phyloP scores from a whole-genome alignment of 176 grass and related monocot genomes.

The Bonia amplexicaulis region DNA sequence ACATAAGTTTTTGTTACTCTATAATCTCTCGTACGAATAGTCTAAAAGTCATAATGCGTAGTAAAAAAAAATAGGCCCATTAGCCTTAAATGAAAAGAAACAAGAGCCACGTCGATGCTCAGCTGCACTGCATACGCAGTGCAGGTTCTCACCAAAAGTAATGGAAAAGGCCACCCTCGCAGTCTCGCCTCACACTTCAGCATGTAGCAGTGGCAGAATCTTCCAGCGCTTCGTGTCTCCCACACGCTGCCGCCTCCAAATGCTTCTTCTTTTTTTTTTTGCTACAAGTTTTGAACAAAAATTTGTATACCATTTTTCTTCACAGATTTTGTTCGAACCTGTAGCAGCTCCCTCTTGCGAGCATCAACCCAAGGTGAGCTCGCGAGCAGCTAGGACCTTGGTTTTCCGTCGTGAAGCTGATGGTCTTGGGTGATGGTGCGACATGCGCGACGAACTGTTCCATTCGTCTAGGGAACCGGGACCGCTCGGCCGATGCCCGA shows the following conservation, averaged over 20 bases:
- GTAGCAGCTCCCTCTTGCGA: background rate
- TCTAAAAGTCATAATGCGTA: too few species aligned
- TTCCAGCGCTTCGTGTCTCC: background rate
- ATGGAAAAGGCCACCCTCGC: background rate
- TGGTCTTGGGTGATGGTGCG: background rate
- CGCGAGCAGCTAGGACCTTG: background rate
- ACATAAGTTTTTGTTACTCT: too few species aligned
- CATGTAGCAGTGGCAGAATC: background rate
- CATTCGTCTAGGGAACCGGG: background rate
- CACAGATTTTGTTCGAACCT: background rate
- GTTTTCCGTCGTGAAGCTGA: background rate
- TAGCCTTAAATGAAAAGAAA: too few species aligned
- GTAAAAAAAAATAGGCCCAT: too few species aligned
- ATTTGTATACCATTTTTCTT: background rate
- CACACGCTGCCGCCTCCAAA: background rate
- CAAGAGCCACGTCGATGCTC: background rate
- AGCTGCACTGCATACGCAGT: background rate
- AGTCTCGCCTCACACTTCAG: background rate
- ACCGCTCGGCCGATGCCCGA: background rate
- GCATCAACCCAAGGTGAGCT: background rate
- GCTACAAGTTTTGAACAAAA: background rate
- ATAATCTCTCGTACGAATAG: too few species aligned
- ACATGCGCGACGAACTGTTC: background rate
- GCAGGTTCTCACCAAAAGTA: background rate
- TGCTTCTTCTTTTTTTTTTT: background rate